These are phyloP conservation scores for Suhomyces taliae DNA, from an alignment of 1,139 yeast species.

Conservation along the genomic window DNA sequence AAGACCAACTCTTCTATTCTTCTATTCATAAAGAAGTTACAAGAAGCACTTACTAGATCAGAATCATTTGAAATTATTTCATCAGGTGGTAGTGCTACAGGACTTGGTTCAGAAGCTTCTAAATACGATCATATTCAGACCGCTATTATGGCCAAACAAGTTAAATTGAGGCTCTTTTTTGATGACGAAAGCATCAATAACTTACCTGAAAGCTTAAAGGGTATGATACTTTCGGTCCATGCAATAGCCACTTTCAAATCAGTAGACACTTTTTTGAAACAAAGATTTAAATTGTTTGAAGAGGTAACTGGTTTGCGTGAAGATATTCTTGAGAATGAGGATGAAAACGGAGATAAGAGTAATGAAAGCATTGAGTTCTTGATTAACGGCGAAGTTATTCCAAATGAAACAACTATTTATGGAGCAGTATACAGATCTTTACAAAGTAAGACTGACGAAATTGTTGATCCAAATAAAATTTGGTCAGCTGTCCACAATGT, in stretches of 20 bases:
- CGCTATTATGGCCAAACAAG: conserved; percentile 70
- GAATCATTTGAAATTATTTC: conserved; percentile 76
- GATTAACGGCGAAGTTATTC: conserved; percentile 60
- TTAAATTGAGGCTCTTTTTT: conserved; percentile 53
- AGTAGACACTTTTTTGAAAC: conserved; percentile 61
- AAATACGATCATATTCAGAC: conserved; percentile 34
- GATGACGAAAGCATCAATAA: conserved; percentile 26
- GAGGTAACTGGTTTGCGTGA: conserved; percentile 10
- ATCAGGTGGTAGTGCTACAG: conserved; percentile 36
- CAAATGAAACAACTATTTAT: conserved; percentile 72
- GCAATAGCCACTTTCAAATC: conserved; percentile 85
- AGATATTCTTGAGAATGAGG: conserved; percentile 8
- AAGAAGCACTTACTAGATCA: conserved; percentile 71
- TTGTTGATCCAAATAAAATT: conserved; percentile 49
- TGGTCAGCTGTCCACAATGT: conserved; percentile 62
- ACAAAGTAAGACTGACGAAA: conserved; percentile 39
- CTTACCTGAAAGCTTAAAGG: conserved; percentile 33
- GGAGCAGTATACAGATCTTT: conserved; percentile 70
- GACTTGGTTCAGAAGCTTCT: neutral
- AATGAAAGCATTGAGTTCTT: conserved; percentile 54
- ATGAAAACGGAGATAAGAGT: conserved; percentile 8
- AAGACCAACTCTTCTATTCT: conserved; percentile 36
- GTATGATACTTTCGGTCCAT: conserved; percentile 68
- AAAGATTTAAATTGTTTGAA: conserved; percentile 28
- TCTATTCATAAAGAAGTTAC: conserved; percentile 55